Base-by-base conservation (phyloP, 2,329 filamentous ascomycete species). In the Aspergillus uvarum region DNA sequence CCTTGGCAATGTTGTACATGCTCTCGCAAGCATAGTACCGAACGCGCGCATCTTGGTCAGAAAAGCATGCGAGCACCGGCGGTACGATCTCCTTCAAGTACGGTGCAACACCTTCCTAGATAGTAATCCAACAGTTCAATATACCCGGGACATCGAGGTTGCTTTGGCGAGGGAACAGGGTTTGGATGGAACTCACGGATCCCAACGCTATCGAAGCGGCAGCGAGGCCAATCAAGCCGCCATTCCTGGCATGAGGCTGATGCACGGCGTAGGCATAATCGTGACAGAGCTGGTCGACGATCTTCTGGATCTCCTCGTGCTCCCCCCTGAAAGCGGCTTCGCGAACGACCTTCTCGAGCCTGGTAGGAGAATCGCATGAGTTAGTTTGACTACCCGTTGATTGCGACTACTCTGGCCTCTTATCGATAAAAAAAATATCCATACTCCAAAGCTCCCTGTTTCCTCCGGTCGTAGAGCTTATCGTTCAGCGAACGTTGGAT, bases 1-100 rank as follows among this genome's bases (percentile, higher is more conserved):
- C 95, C 79, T 99, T 99, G 72, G 95, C 93, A 73, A 99, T 99
- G 77, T 99, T 99, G 80, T 99, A 99, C 95, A 99, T 99, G 76
- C 93, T 96, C 81, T 99, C 95, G 79, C 95, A 99, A 24, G 95
- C 95, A 79, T 99, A 99, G 77, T 99, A 99, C 65, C 95, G 87
- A 32, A 98, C 95, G 60, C 95, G 87, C 29, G 95, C 93, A 89
- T 99, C 95, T 80, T 98, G 95, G 69, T 99, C 96, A 59, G 91
- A 91, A 77, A 99, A 99, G 81, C 96, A 99, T 55, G 95, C 95
- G 50, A 99, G 84, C 5, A 99, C 95, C 3, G 96, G 96, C 50
- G 94, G 94, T 0, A 99, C 94, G 68, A 99, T 98, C 69, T 93
- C 89, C 72, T 92, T 89, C 54, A 99, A 84, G 74, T 98, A 97